phyloP scores from a whole-genome alignment of 495 filamentous ascomycete species.

The Podospora comata region DNA sequence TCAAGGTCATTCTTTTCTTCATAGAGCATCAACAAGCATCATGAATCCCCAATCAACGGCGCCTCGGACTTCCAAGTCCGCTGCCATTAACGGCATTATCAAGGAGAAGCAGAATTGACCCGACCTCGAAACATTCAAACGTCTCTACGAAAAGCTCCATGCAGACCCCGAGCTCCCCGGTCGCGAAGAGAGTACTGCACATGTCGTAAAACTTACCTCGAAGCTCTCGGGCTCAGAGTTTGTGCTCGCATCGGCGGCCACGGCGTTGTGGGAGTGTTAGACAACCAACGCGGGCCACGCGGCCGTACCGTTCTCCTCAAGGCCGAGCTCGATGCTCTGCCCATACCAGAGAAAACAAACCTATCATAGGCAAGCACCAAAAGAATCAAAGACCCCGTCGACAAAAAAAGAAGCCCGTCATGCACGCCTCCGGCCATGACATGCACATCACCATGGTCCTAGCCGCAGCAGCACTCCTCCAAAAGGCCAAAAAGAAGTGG shows the following conservation, averaged over 20 bases:
- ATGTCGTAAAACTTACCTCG: conserved; percentile 41
- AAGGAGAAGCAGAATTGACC: background rate
- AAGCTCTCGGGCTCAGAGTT: conserved; percentile 36
- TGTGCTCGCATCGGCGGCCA: conserved; percentile 50
- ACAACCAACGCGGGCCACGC: conserved; percentile 41
- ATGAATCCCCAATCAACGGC: too few relatives aligned
- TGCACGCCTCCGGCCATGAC: conserved; percentile 70
- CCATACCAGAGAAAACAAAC: conserved; percentile 54
- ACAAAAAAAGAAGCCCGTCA: conserved; percentile 52
- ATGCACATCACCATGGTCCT: conserved; percentile 56
- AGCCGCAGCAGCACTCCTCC: conserved; percentile 47
- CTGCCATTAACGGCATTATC: too few relatives aligned
- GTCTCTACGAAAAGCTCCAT: conserved; percentile 48
- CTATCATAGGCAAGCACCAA: conserved; percentile 55
- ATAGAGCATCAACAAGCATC: too few relatives aligned
- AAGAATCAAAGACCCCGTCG: conserved; percentile 26
- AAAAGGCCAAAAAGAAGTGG: conserved; percentile 45
- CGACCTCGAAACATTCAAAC: conserved; percentile 33
- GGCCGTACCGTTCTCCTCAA: conserved; percentile 55
- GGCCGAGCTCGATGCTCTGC: conserved; percentile 62
- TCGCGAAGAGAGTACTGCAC: conserved; percentile 46
- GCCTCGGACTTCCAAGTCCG: too few relatives aligned
- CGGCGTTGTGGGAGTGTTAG: conserved; percentile 52
- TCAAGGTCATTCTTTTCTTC: too few relatives aligned
- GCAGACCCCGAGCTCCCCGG: conserved; percentile 48